Evolutionary conservation across 2,329 filamentous ascomycete genomes (phyloP).

Genomic region (Colletotrichum abscissum): DNA sequence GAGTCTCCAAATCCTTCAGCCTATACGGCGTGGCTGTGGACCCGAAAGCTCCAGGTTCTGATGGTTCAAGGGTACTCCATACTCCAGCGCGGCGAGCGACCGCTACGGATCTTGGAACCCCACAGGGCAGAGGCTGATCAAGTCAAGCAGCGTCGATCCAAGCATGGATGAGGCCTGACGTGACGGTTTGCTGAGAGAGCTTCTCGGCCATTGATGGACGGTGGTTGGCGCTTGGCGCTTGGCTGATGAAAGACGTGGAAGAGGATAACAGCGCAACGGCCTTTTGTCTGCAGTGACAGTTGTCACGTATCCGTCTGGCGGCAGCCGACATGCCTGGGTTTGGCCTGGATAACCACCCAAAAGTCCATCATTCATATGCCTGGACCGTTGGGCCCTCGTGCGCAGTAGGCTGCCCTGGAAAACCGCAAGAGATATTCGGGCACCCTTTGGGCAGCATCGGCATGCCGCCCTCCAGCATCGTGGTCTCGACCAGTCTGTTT

Average conservation of each 20-base stretch:
- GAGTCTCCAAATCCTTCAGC: background rate
- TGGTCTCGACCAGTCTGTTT: background rate
- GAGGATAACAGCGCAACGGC: background rate
- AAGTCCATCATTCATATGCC: no score
- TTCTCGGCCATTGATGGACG: no score
- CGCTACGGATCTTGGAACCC: background rate
- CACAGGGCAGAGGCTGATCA: slow-evolving; percentile 10
- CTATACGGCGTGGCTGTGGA: slow-evolving; percentile 15
- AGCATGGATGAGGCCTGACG: slow-evolving; percentile 14
- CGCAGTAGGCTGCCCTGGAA: background rate
- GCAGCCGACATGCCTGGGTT: background rate
- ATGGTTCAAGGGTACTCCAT: no score
- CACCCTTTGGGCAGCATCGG: background rate
- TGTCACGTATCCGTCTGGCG: background rate
- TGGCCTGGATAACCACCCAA: background rate
- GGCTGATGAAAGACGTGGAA: background rate
- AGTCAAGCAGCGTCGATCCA: slow-evolving; percentile 23
- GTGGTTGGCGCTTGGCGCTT: no score
- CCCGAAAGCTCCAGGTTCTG: no score
- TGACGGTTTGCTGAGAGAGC: background rate
- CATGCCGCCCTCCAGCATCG: background rate
- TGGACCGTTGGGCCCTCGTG: background rate
- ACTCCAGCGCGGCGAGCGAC: background rate
- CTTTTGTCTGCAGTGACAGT: background rate
- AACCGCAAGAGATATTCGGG: no score